phyloP scores from a whole-genome alignment of 2,329 filamentous ascomycete species.

The Tolypocladium endophyticum region DNA sequence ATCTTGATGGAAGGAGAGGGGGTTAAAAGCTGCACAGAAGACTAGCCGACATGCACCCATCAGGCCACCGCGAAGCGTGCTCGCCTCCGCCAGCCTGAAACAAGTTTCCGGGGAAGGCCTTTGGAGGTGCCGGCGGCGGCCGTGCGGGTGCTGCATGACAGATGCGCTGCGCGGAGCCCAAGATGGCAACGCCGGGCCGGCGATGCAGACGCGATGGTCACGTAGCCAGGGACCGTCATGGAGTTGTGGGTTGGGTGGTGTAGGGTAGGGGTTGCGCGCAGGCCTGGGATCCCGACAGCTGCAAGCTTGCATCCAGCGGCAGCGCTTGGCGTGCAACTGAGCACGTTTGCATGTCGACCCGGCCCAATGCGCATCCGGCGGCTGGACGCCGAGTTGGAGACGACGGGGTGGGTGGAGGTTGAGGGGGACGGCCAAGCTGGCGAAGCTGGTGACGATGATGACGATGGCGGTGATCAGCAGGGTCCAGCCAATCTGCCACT shows the following conservation, averaged over 20 bases:
- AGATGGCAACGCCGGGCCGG: not conserved
- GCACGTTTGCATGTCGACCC: not conserved
- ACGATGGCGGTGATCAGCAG: not conserved
- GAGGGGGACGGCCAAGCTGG: too few relatives aligned
- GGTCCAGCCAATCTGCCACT: not conserved
- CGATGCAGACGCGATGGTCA: not conserved
- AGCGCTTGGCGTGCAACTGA: not conserved
- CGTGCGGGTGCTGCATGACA: not conserved
- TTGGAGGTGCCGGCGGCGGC: not conserved
- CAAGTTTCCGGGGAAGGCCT: not conserved
- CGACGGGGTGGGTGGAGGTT: too few relatives aligned
- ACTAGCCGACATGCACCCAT: not conserved
- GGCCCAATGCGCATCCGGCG: not conserved
- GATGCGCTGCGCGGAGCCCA: not conserved
- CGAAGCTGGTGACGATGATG: not conserved
- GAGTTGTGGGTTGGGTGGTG: not conserved
- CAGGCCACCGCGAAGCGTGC: not conserved
- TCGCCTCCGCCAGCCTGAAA: not conserved
- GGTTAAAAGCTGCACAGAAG: not conserved
- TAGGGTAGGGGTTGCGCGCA: not conserved
- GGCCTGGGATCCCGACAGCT: not conserved
- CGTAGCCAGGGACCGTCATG: not conserved
- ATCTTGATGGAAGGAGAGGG: not conserved
- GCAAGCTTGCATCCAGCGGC: not conserved
- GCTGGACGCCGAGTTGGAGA: not conserved